Evolutionary conservation across 176 grass and related monocot genomes (phyloP), one percentile per base, ranked within the genome.

Genomic region (Saccharum officinarum): DNA sequence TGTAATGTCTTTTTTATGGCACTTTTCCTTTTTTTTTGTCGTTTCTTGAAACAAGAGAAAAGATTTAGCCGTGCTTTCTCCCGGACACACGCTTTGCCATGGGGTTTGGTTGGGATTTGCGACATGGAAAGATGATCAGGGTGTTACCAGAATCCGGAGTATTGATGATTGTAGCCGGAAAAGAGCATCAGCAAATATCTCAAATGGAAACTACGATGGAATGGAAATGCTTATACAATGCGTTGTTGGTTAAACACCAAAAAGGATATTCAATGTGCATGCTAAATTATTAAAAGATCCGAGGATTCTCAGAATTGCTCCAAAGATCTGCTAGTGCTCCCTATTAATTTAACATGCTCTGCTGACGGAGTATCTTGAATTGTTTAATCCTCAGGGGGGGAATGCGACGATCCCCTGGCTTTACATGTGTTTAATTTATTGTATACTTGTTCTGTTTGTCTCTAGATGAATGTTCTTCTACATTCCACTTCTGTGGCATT

Each of bases 401-500:
- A 49, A 10, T 61, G 22, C 47, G 23, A 59, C 47, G 60, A 89
- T 68, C 73, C 42, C 57, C 36, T 83, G 42, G 78, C 4, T 59
- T 54, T 59, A 12, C 65, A 37, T 66, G 64, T 3, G 66, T 50
- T 36, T n/a, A 25, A 16, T 70, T 72, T 67, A 46, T 66, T 82
- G 44, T 82, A 28, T 67, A 30, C 76, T 49, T 72, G 10, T 26
- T 38, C 17, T 86, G 44, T 86, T 86, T 90, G 26, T 79, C 59
- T 54, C 40, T 25, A 54, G 25, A 66, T 78, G 78, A 83, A 82
- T 65, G 71, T 57, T 77, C 42, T 59, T 10, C 15, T 30, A 80
- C 28, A 77, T 63, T 82, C 68, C 18, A 4, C 17, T 64, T 69
- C 63, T 8, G 8, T 54, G 64, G 1, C 63, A 63, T 73, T 37